Percentiles rank a stretch among this genome's conserved stretches.
phyloP scores from a whole-genome alignment of 208 protist species.

The Trypanosomatidae sp. region DNA sequence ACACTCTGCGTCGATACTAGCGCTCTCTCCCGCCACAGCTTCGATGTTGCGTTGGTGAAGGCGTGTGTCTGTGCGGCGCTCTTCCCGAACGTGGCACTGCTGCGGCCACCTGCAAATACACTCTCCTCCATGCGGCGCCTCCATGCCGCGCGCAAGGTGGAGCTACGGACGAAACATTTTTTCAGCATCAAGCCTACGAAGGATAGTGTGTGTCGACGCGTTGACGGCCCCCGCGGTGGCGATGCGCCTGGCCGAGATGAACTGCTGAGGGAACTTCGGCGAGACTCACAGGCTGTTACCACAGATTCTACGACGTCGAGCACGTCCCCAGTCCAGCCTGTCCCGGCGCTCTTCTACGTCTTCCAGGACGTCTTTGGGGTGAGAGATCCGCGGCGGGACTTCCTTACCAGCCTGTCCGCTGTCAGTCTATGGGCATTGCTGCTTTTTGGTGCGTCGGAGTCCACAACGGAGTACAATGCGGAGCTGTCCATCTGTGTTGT shows the following conservation, averaged over 20 bases:
- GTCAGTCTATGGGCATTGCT: slow-evolving; percentile 83
- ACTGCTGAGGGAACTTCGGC: slow-evolving; percentile 26
- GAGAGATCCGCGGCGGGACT: slow-evolving; percentile 47
- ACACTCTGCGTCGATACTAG: slow-evolving; percentile 60
- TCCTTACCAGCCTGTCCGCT: slow-evolving; percentile 73
- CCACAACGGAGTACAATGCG: slow-evolving; percentile 47
- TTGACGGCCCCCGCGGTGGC: slow-evolving; percentile 33
- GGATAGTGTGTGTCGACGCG: slow-evolving; percentile 74
- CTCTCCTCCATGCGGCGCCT: slow-evolving; percentile 3
- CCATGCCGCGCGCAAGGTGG: slow-evolving; percentile 27
- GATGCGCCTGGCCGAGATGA: slow-evolving; percentile 29
- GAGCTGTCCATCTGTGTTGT: slow-evolving; percentile 63
- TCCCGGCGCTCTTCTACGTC: slow-evolving; percentile 75
- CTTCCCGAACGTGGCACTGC: slow-evolving; percentile 85
- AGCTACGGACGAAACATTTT: slow-evolving; percentile 61
- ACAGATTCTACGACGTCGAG: neutral
- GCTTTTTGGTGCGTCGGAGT: slow-evolving; percentile 76
- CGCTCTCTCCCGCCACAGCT: slow-evolving; percentile 54
- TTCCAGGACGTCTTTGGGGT: slow-evolving; percentile 77
- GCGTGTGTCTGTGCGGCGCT: slow-evolving; percentile 76
- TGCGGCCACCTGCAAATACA: slow-evolving; percentile 40
- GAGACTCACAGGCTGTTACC: neutral
- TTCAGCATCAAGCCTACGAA: slow-evolving; percentile 60
- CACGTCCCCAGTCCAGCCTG: neutral
- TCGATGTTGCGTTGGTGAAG: slow-evolving; percentile 83